Base-by-base conservation (phyloP, 495 filamentous ascomycete species). In the Penicillium silybi region DNA sequence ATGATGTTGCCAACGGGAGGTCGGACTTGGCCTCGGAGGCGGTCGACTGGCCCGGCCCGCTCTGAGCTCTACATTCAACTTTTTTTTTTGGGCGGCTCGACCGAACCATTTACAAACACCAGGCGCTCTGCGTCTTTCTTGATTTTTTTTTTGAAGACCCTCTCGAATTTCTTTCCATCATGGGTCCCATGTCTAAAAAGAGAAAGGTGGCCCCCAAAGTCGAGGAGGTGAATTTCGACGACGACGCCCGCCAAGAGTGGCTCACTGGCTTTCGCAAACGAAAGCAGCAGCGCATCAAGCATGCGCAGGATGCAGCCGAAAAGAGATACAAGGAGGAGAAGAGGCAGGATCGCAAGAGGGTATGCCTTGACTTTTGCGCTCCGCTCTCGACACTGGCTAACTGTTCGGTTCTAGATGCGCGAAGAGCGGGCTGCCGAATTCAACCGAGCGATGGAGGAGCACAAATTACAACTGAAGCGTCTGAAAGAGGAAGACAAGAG, bases 241-340 rank as follows among this genome's bases (percentile, higher is more conserved):
- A 75, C 42, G 73, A 76, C 41, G 85, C 85, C 38, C 83, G 93
- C 44, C 77, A 84, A 54, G 87, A 97, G 55, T 98, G 88, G 59
- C 79, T 98, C 34, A 95, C 89, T 6, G 93, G 93, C 4, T 98
- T 98, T 72, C 92, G 90, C 74, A 97, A 96, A 77, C 86, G 93
- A 65, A 98, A 98, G 67, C 71, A 86, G 46, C 83, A 86, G 61
- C 80, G 93, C 17, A 81, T 81, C 48, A 92, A 92, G 70, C 75
- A 86, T 71, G 93, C 92, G 7, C 84, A 93, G 63, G 87, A 89
- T 42, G 74, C 83, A 41, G 89, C 89, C 7, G 80, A 78, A 29
- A 81, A 88, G 29, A 84, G 79, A 65, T 87, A 83, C 18, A 79
- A 82, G 40, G 81, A 90, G 59, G 88, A 90, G 66, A 88, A 78